These are phyloP conservation scores for Nepenthes alata DNA, from an alignment of 179 eudicot genomes.

Conservation along the genomic window DNA sequence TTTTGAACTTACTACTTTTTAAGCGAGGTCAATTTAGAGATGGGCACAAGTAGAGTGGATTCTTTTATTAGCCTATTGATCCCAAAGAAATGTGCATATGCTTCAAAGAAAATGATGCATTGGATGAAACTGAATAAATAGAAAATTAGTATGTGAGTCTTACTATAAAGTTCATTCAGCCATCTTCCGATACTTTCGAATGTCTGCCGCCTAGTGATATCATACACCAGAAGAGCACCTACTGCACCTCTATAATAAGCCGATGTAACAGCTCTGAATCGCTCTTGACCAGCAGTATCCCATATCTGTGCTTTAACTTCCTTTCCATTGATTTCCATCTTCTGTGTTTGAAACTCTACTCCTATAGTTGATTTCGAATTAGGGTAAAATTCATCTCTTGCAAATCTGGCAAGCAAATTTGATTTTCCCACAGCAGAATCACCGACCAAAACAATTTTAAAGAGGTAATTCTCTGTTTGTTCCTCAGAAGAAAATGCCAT, in stretches of 20 bases:
- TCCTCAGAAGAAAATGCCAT: conserved; percentile 41
- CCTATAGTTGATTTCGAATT: conserved; percentile 65
- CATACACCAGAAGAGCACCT: conserved; percentile 68
- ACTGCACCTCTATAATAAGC: conserved; percentile 69
- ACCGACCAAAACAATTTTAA: conserved; percentile 56
- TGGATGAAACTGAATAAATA: not conserved
- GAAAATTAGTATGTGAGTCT: conserved; percentile 9
- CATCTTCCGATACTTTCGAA: conserved; percentile 51
- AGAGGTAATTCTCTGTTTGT: conserved; percentile 48
- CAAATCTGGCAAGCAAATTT: conserved; percentile 58
- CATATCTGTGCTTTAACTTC: conserved; percentile 69
- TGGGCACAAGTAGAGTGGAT: too few relatives aligned
- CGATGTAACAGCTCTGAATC: conserved; percentile 66
- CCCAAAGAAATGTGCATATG: not conserved
- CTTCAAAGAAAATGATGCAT: not conserved
- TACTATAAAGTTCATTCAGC: conserved; percentile 66
- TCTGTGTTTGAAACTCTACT: conserved; percentile 63
- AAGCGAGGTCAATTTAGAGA: too few relatives aligned
- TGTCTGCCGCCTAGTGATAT: conserved; percentile 52
- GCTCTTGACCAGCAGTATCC: conserved; percentile 74
- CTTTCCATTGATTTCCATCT: conserved; percentile 47
- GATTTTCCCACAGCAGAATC: conserved; percentile 72
- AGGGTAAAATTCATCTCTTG: conserved; percentile 53
- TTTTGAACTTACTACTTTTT: too few relatives aligned
- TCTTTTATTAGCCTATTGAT: too few relatives aligned